Conservation (phyloP, 352 stramenopile species). For the Globisporangium uncinulatum region DNA sequence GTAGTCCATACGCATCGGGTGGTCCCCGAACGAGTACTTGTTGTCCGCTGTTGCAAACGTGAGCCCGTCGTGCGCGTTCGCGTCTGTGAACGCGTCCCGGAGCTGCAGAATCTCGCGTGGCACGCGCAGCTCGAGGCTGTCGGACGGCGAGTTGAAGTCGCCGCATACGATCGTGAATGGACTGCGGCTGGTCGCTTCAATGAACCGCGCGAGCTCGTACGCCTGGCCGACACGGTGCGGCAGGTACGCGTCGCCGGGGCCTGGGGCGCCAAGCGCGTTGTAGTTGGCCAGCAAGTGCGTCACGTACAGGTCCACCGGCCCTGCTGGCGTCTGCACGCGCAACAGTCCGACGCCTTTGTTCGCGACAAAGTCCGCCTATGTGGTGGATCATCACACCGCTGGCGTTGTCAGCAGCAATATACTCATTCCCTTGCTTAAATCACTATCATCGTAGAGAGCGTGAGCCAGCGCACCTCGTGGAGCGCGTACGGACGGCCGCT, state of each 20-base stretch:
- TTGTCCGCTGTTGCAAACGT: conserved; percentile 78
- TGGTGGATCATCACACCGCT: background rate
- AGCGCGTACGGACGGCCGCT: conserved; percentile 72
- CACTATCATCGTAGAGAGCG: background rate
- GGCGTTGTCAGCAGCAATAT: background rate
- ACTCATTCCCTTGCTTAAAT: too few relatives aligned
- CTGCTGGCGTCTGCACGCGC: conserved; percentile 48
- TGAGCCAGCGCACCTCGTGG: conserved; percentile 27
- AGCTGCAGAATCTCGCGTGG: conserved; percentile 43
- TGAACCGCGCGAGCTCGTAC: conserved; percentile 74
- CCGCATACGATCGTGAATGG: conserved; percentile 58
- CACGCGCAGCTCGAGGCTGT: conserved; percentile 65
- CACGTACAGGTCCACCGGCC: conserved; percentile 69
- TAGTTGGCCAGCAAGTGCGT: conserved; percentile 80
- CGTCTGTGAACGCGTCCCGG: conserved; percentile 69
- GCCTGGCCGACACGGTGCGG: conserved; percentile 58
- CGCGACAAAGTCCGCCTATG: conserved; percentile 59
- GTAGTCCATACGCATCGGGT: conserved; percentile 85
- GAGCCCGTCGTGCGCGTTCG: conserved; percentile 50
- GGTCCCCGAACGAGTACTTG: conserved; percentile 73
- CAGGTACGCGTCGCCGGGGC: conserved; percentile 59
- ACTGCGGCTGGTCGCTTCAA: conserved; percentile 50
- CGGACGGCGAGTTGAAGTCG: conserved; percentile 78
- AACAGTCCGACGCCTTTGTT: conserved; percentile 75
- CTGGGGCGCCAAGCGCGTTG: conserved; percentile 58